Conservation (phyloP, 2,329 filamentous ascomycete genomes). For the Zasmidium cellare region DNA sequence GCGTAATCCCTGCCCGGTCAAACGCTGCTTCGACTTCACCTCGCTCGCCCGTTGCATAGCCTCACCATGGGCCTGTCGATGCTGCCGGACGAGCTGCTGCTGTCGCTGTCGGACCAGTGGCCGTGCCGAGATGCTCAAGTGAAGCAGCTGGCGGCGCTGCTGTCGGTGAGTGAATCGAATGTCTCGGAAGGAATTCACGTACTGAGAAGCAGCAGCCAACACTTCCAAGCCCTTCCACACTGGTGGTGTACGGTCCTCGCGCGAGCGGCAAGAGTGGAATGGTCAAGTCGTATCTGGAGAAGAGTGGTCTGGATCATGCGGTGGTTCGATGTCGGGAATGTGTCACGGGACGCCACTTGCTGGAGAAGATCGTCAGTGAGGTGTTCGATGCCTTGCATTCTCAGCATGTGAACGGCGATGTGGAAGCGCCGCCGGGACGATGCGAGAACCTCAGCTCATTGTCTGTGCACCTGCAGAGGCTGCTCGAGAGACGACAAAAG, state of each 20-base stretch:
- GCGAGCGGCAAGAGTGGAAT: constrained; percentile 84
- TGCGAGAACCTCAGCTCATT: constrained; percentile 82
- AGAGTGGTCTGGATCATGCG: constrained; percentile 55
- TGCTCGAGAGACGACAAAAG: constrained; percentile 58
- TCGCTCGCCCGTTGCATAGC: background rate
- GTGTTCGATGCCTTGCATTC: constrained; percentile 40
- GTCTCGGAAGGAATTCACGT: background rate
- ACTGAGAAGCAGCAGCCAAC: constrained; percentile 49
- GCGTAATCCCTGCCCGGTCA: background rate
- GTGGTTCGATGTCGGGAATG: constrained; percentile 72
- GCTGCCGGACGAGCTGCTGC: constrained; percentile 31
- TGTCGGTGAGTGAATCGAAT: constrained; percentile 40
- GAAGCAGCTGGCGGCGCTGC: constrained; percentile 46
- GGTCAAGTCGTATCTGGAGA: constrained; percentile 60
- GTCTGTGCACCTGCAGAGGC: constrained; percentile 67
- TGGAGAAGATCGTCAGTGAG: constrained; percentile 67
- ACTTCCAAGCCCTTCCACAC: constrained; percentile 68
- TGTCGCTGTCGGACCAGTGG: constrained; percentile 30
- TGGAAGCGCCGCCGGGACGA: constrained; percentile 52
- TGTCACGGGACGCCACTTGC: constrained; percentile 74
- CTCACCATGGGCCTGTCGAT: constrained; percentile 22
- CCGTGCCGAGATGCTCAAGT: constrained; percentile 48
- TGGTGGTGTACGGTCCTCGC: constrained; percentile 81
- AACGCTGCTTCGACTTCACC: background rate
- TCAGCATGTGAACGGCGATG: constrained; percentile 17